These are phyloP conservation scores for Cyclotella distinguenda DNA, from an alignment of 108 stramenopile genomes.

Conservation along the genomic window DNA sequence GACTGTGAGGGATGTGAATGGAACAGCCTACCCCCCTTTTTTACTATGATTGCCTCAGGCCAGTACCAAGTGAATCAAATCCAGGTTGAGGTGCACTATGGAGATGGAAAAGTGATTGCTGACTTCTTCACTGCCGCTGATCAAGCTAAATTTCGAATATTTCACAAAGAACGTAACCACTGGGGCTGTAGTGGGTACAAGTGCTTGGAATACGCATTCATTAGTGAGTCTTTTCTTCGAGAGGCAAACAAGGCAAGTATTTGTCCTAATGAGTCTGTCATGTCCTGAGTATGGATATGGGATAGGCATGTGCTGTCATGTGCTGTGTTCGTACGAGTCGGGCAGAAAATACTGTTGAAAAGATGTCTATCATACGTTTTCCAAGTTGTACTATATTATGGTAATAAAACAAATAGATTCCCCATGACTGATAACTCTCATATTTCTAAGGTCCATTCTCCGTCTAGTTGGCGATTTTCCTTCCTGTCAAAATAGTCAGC, in stretches of 20 bases:
- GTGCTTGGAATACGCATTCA: conserved; percentile 27
- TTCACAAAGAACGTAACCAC: conserved; percentile 46
- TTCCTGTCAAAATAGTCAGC: too few species aligned
- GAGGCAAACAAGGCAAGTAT: conserved; percentile 5
- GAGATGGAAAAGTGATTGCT: background rate
- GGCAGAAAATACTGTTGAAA: too few species aligned
- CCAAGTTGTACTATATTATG: too few species aligned
- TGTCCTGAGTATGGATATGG: too few species aligned
- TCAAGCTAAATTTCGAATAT: conserved; percentile 25
- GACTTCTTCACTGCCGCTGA: conserved; percentile 29
- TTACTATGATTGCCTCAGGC: conserved; percentile 26
- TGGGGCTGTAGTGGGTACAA: conserved; percentile 25
- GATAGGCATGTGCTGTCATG: too few species aligned
- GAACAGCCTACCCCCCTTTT: conserved; percentile 22
- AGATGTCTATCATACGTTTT: too few species aligned
- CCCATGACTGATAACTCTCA: too few species aligned
- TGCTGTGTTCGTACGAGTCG: too few species aligned
- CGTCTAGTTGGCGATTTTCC: too few species aligned
- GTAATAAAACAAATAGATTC: too few species aligned
- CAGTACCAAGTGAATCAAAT: conserved; percentile 25
- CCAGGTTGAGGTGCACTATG: conserved; percentile 22
- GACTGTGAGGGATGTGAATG: conserved; percentile 40
- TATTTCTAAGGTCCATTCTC: too few species aligned
- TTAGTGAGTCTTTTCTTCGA: conserved; percentile 20
- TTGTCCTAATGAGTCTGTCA: conserved; percentile 1